Evolutionary conservation across 306 rosid genomes (phyloP), one percentile per base, ranked within the genome.

Genomic region (Trifolium fragiferum): DNA sequence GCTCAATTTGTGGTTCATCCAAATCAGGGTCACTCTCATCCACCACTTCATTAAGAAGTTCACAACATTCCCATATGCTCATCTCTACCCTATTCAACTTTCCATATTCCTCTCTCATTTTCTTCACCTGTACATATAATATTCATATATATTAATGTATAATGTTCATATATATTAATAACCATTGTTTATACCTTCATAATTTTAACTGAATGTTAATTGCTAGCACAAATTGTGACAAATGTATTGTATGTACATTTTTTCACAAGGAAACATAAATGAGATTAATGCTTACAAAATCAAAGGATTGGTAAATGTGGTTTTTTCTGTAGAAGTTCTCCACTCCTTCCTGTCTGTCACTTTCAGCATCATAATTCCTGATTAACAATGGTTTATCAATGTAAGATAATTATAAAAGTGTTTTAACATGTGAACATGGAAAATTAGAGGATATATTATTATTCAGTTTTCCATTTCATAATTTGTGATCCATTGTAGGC

Each of bases 51-150:
- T 88, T 88, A 3, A 90, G 87, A 37, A 88, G 89, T 74, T 92
- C 98, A 80, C 93, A 90, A 64, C 96, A 90, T 43, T 92, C 93
- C 93, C 96, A 92, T 20, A 92, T 88, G 69, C 91, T 86, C 97
- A 92, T 92, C 71, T 92, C 92, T 20, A 77, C 89, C 53, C 82
- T 88, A 57, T 89, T 87, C 84, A 92, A 27, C 73, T 85, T 87
- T 4, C 90, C 80, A 73, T 92, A 89, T 69, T 86, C 83, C 59
- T 83, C 77, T 50, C 97, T 92, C 96, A 88, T 86, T 76, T 71
- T 88, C 88, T 79, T 89, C 61, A 89, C 97, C 97, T 92, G 58
- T 15, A 25, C 4, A 50, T 25, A 37, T 64, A 16, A 67, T 43
- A 5, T 43, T 35, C 18, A n/a, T n/a, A n/a, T n/a, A n/a, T n/a